phyloP scores from a whole-genome alignment of 1,139 yeast species.

The Suhomyces atakaporum region DNA sequence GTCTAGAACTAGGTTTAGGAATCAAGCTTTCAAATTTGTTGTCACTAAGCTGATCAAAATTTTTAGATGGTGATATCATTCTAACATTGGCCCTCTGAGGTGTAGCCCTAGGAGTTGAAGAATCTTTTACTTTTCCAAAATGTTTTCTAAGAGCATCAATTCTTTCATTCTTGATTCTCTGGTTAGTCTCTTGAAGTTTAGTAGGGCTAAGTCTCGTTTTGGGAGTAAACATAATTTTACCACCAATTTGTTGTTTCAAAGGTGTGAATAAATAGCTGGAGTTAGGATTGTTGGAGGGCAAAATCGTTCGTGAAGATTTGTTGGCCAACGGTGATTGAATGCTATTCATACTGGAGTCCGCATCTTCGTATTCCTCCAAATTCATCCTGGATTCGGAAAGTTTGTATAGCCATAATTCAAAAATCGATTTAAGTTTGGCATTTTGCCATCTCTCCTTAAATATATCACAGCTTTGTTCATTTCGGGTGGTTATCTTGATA shows the following conservation, averaged over 20 bases:
- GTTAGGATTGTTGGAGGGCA: conserved; percentile 9
- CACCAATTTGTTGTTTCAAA: conserved; percentile 28
- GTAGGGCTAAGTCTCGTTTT: conserved; percentile 36
- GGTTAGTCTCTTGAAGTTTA: conserved; percentile 42
- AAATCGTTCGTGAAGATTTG: conserved; percentile 15
- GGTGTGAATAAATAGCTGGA: conserved; percentile 38
- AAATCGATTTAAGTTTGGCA: conserved; percentile 30
- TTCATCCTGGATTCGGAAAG: conserved; percentile 11
- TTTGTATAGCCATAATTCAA: conserved; percentile 39
- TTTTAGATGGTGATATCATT: conserved; percentile 7
- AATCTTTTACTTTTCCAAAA: conserved; percentile 31
- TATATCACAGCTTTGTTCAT: conserved; percentile 39
- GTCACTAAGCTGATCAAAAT: not conserved
- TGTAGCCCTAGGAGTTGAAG: conserved; percentile 16
- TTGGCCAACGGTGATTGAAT: conserved; percentile 42
- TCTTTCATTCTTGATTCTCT: conserved; percentile 35
- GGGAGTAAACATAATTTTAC: conserved; percentile 22
- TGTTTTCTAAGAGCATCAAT: conserved; percentile 38
- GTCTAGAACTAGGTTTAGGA: conserved; percentile 3
- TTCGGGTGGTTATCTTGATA: conserved; percentile 34
- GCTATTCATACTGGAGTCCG: conserved; percentile 25
- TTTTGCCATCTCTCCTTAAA: conserved; percentile 38
- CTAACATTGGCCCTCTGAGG: too few species aligned
- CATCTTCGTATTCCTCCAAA: conserved; percentile 18
- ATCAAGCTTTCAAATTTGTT: conserved; percentile 2